Evolutionary conservation across 345 rosid genomes (phyloP).

Genomic region (Corchorus capsularis): DNA sequence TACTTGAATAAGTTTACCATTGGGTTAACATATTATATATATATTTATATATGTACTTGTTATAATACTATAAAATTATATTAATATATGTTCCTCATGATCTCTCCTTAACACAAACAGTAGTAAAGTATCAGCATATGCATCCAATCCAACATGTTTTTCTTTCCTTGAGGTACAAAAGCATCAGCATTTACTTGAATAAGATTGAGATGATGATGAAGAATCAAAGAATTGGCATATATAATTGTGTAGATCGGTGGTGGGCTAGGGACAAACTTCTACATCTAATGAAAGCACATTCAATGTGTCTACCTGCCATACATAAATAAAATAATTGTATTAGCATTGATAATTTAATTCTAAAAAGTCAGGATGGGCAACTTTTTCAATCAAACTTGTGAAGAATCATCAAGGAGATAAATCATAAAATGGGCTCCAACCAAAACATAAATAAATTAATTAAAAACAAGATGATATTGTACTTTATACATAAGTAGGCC

Average conservation of each 20-base stretch:
- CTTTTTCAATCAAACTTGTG: background rate
- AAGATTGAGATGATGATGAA: background rate
- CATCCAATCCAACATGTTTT: background rate
- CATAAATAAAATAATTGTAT: background rate
- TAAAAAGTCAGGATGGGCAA: background rate
- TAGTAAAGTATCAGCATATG: background rate
- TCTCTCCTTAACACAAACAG: background rate
- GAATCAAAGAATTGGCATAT: background rate
- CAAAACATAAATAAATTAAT: background rate
- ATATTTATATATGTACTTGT: background rate
- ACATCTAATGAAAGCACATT: background rate
- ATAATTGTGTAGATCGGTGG: background rate
- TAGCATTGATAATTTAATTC: background rate
- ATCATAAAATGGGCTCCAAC: background rate
- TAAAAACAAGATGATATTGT: constrained; percentile 6
- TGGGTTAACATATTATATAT: background rate
- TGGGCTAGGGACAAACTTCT: background rate
- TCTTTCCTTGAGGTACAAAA: background rate
- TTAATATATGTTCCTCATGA: no score
- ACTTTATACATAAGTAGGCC: constrained; percentile 19
- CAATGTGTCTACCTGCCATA: background rate
- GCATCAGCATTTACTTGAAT: background rate
- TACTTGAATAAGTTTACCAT: background rate
- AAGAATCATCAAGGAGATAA: background rate
- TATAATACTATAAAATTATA: no score